Evolutionary conservation across 192 early-diverging fungal genomes (phyloP).

Genomic region (Coemansia sp.): DNA sequence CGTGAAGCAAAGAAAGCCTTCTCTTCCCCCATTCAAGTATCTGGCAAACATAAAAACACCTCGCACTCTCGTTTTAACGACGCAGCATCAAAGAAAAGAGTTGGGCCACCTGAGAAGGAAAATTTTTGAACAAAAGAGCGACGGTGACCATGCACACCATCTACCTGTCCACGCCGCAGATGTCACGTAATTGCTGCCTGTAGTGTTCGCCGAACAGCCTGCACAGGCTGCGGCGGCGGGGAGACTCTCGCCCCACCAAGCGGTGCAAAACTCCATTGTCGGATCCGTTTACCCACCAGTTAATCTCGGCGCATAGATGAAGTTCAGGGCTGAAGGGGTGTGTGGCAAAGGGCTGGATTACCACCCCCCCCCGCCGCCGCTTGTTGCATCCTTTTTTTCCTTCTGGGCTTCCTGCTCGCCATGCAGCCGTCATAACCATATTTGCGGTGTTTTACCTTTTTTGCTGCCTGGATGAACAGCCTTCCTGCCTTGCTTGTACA

Average conservation of each 20-base stretch:
- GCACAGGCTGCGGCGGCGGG: background rate
- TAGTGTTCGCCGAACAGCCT: background rate
- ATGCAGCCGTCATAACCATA: slow-evolving; percentile 1
- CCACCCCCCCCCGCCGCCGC: background rate
- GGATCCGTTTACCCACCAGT: background rate
- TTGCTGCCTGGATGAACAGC: background rate
- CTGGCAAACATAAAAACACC: background rate
- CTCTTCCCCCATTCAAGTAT: background rate
- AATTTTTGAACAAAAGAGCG: slow-evolving; percentile 9
- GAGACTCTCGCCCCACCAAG: background rate
- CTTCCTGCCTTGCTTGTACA: background rate
- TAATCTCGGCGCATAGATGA: slow-evolving; percentile 1
- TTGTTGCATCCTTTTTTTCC: background rate
- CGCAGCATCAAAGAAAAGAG: background rate
- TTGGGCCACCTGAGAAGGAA: background rate
- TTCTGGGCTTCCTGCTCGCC: background rate
- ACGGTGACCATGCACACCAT: background rate
- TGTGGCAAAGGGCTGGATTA: background rate
- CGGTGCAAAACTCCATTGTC: background rate
- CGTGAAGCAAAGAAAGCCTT: background rate
- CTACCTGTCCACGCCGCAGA: background rate
- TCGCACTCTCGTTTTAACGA: background rate
- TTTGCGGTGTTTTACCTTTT: background rate
- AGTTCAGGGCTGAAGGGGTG: background rate
- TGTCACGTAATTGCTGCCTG: background rate